Evolutionary conservation across 352 stramenopile species (phyloP), one percentile per base, ranked within the genome.

Genomic region (Globisporangium viniferum): DNA sequence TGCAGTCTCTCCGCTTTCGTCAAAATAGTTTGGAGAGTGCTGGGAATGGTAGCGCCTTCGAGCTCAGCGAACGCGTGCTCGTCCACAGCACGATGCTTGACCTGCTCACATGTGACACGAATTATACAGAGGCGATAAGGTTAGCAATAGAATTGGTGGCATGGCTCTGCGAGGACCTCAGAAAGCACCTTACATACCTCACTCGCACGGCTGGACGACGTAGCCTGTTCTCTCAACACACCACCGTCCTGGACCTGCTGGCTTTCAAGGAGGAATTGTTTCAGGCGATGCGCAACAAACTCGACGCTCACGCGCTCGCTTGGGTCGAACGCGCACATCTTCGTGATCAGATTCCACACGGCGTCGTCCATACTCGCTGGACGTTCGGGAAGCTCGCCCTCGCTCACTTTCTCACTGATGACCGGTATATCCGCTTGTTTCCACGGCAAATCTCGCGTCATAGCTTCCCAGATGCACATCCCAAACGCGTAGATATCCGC

Each of bases 251-350:
- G 36, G 36, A 44, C 0, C 36, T 56, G 49, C 22, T 56, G 9
- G 49, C 22, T 56, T 0, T 56, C 49, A 7, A 31, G 22, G n/a
- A 57, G 8, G 9, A 57, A 54, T 8, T 41, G 39, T 6, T 29
- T 39, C 51, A 68, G 55, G 7, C 18, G n/a, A 7, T 35, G 24
- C 7, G 33, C 63, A 9, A 68, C 53, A 20, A 15, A 36, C 12
- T 36, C 24, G 6, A 57, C 20, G 5, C 22, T 51, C 14, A 39
- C 29, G 1, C 63, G 53, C 10, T 39, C 72, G 24, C 64, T 69
- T 8, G 77, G 77, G 27, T 88, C 74, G 4, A 60, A 51, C 53
- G 80, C 76, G 46, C 84, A 90, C 84, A 89, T 92, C n/a, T 73
- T 64, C 8, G 77, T 62, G 9, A 90, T 68, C 10, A 92, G 59